Evolutionary conservation across 768 basidiomycete genomes (phyloP), one percentile per base, ranked within the genome.

Genomic region (Leccinum olivaceopallidum): DNA sequence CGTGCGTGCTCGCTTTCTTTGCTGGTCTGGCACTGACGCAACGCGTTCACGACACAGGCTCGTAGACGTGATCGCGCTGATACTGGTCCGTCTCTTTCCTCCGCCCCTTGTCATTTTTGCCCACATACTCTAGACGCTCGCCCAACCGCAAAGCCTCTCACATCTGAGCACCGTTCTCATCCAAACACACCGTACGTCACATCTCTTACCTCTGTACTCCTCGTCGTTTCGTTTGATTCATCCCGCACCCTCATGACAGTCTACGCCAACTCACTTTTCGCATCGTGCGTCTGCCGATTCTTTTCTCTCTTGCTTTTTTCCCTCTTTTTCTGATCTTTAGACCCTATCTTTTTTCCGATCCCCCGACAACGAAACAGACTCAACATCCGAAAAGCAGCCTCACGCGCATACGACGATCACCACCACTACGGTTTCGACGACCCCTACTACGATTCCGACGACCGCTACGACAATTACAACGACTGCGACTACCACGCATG

Each of bases 241-340:
- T 8, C 13, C 9, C 22, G 22, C n/a, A 22, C 20, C 4, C 49
- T 14, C 24, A 2, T 1, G 24, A 7, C 28, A 72, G 71, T 72
- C 10, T 72, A 72, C 10, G 69, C 71, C 50, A 72, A 72, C 56
- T 73, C 71, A 32, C 65, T 72, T 44, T 63, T 72, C 28, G 61
- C 68, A 56, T 72, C 69, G 71, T 73, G 22, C 51, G 67, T 62
- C n/a, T 30, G 5, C 20, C 20, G 37, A 16, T 37, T 18, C 13
- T 50, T 12, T 9, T 18, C 12, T 8, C 6, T 30, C 50, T 6
- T 12, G 22, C 48, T 18, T 26, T 24, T 2, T 4, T 7, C 26
- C 26, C 26, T 16, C 5, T 18, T 39, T n/a, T n/a, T 42, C 39
- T 42, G 9, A 42, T 42, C 18, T n/a, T 18, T 10, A 42, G 39